A percentile compares a stretch with the other conserved stretches of the same genome.
These are phyloP conservation scores for Cicer chorassanicum DNA, from an alignment of 306 rosid genomes.

Conservation along the genomic window DNA sequence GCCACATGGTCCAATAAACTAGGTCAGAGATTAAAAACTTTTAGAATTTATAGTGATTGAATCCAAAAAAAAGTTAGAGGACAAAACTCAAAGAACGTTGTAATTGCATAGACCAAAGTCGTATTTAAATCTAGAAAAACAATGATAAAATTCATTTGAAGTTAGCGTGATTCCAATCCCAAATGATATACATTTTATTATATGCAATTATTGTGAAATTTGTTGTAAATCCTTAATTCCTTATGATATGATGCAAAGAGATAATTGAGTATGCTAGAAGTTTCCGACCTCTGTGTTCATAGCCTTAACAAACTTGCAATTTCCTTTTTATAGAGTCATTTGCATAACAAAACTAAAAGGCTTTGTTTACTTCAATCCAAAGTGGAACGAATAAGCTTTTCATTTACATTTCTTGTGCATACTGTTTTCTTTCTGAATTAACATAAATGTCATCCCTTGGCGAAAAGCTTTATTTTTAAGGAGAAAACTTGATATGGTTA, in stretches of 20 bases:
- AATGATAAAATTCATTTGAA: constrained; percentile 8
- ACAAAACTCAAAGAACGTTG: too few relatives aligned
- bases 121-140: not conserved
- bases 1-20: too few relatives aligned
- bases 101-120: too few relatives aligned
- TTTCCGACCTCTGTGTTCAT: not conserved
- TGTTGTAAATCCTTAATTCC: constrained; percentile 2
- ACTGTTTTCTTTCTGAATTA: not conserved
- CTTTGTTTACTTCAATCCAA: constrained; percentile 6
- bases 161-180: not conserved
- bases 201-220: not conserved
- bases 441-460: not conserved
- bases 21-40: too few relatives aligned
- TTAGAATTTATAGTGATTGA: too few relatives aligned
- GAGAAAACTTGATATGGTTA: not conserved
- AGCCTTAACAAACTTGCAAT: not conserved
- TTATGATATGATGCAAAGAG: constrained; percentile 7
- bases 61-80: too few relatives aligned
- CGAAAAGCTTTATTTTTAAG: not conserved
- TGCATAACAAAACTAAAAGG: not conserved
- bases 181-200: not conserved
- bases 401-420: not conserved
- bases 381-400: not conserved
- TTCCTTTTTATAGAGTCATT: not conserved
- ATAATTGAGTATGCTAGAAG: not conserved